A percentile compares a stretch with the other conserved stretches of the same genome.
These are phyloP conservation scores for Skeletonema marinoi DNA, from an alignment of 108 stramenopile species.

Conservation along the genomic window DNA sequence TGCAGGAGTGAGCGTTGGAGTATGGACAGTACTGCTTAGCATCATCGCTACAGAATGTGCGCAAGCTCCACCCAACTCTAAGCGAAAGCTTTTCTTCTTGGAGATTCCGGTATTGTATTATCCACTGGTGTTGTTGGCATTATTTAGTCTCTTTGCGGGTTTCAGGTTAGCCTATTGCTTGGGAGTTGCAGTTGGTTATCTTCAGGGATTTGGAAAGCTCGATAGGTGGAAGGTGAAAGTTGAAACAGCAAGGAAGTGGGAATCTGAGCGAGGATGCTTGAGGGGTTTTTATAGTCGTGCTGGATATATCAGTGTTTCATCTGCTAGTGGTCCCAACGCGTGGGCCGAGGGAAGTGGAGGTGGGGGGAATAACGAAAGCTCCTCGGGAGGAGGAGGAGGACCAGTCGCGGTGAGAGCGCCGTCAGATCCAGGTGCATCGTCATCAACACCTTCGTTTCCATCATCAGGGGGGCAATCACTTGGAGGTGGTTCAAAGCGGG, in stretches of 20 bases:
- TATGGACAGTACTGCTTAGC: conserved; percentile 77
- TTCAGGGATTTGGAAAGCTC: conserved; percentile 58
- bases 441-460: conserved; percentile 34
- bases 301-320: conserved; percentile 36
- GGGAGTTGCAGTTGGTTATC: conserved; percentile 79
- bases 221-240: conserved; percentile 44
- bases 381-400: conserved; percentile 19
- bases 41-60: conserved; percentile 78
- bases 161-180: conserved; percentile 59
- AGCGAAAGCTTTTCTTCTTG: conserved; percentile 69
- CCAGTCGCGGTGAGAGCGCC: conserved; percentile 29
- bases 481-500: conserved; percentile 26
- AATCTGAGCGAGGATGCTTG: conserved; percentile 46
- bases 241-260: conserved; percentile 48
- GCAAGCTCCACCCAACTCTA: conserved; percentile 60
- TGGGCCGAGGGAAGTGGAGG: conserved; percentile 42
- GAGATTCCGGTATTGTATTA: conserved; percentile 71
- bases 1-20: conserved; percentile 47
- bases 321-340: conserved; percentile 49
- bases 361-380: conserved; percentile 9
- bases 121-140: conserved; percentile 65
- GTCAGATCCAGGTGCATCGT: conserved; percentile 22
- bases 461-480: conserved; percentile 47
- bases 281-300: conserved; percentile 35
- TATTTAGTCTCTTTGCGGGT: conserved; percentile 75